Conservation (phyloP, 208 protist genomes). For the Phytomonas sp. region DNA sequence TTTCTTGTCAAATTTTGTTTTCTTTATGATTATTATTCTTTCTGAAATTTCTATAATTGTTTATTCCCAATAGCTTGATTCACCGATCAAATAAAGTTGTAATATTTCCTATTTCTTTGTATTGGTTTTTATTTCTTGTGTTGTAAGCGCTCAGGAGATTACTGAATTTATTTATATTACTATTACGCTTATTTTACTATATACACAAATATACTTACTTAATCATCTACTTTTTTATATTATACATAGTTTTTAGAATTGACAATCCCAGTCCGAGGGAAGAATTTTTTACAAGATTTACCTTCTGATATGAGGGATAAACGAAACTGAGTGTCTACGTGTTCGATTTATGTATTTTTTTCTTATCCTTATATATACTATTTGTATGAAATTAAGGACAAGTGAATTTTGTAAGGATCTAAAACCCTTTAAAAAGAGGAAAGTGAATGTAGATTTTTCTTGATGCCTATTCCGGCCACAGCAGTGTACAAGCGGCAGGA, state of each 20-base stretch:
- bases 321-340: no score
- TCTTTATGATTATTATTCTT: constrained; percentile 11
- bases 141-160: no score
- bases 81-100: constrained; percentile 1
- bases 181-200: background rate
- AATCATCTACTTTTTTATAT: constrained; percentile 10
- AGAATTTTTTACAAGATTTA: no score
- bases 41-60: background rate
- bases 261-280: background rate
- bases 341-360: no score
- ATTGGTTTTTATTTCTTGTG: constrained; percentile 1
- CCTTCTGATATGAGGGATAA: no score
- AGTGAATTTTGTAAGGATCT: no score
- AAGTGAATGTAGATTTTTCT: background rate
- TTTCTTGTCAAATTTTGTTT: constrained; percentile 1
- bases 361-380: no score
- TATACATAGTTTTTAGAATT: constrained; percentile 2
- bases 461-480: background rate
- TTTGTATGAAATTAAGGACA: constrained; percentile 6
- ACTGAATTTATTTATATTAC: background rate
- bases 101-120: constrained; percentile 13
- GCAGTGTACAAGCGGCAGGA: constrained; percentile 48
- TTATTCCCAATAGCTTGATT: background rate
- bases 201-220: background rate
- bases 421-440: background rate